Percentiles rank a stretch among this genome's conserved stretches.
Evolutionary conservation across 805 yeast genomes (phyloP).

Genomic region (Tetrapisispora pingtungensis): DNA sequence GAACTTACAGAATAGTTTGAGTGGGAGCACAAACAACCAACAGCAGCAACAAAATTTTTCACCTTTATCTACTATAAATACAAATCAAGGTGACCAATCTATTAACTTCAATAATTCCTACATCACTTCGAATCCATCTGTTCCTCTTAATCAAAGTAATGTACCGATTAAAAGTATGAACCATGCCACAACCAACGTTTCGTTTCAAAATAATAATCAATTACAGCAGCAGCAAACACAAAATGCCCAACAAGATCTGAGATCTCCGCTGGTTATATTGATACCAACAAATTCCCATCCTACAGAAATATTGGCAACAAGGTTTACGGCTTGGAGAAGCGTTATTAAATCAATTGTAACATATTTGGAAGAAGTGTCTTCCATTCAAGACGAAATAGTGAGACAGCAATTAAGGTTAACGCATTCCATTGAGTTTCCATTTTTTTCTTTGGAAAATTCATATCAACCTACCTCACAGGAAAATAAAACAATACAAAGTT

Average conservation of each 20-base stretch:
- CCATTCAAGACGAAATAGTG: constrained; percentile 80
- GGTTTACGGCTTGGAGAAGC: constrained; percentile 82
- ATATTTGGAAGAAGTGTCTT: constrained; percentile 69
- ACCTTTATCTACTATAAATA: background rate
- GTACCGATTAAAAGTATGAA: background rate
- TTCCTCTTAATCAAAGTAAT: background rate
- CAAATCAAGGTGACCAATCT: background rate
- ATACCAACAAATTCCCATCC: constrained; percentile 63
- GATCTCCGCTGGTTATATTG: constrained; percentile 39
- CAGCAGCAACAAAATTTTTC: constrained; percentile 5
- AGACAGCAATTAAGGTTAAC: constrained; percentile 75
- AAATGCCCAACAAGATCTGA: constrained; percentile 29
- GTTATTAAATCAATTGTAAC: constrained; percentile 64
- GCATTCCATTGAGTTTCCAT: constrained; percentile 54
- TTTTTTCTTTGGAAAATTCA: constrained; percentile 24
- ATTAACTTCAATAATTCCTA: background rate
- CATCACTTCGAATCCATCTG: background rate
- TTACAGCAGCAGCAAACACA: background rate
- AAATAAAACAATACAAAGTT: constrained; percentile 28
- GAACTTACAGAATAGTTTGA: constrained; percentile 6
- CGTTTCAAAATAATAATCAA: constrained; percentile 1
- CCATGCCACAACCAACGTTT: background rate
- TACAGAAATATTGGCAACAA: constrained; percentile 73
- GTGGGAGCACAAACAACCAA: constrained; percentile 3
- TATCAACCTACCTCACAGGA: constrained; percentile 19